Conservation (phyloP, 2,329 filamentous ascomycete genomes). For the Cordyceps tenuipes region DNA sequence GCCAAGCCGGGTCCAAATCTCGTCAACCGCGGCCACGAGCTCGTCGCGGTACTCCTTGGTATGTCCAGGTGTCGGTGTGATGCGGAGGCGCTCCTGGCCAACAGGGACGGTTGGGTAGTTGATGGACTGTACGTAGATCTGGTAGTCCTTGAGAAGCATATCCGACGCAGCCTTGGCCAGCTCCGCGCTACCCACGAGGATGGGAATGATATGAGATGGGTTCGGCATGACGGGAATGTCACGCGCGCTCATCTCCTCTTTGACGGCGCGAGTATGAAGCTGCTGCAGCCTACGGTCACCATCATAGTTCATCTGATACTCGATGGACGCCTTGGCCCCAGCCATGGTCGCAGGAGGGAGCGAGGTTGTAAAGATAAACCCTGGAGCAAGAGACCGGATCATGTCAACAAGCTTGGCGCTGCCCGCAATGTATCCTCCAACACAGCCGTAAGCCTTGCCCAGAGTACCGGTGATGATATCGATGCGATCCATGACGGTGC, state of each 20-base stretch:
- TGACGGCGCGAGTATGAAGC: conserved; percentile 90
- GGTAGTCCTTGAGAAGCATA: conserved; percentile 79
- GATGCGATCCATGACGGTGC: conserved; percentile 88
- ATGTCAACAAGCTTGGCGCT: conserved; percentile 81
- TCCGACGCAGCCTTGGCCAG: conserved; percentile 88
- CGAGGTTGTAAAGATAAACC: conserved; percentile 98
- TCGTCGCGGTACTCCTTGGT: conserved; percentile 76
- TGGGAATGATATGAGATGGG: conserved; percentile 89
- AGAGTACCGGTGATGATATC: conserved; percentile 98
- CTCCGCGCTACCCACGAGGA: conserved; percentile 90
- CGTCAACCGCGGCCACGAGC: conserved; percentile 73
- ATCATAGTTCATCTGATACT: conserved; percentile 80
- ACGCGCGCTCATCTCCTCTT: conserved; percentile 66
- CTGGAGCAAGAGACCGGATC: conserved; percentile 87
- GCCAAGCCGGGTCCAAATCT: conserved; percentile 78
- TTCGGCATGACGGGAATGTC: conserved; percentile 97
- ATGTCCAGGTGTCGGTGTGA: conserved; percentile 94
- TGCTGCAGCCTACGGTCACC: conserved; percentile 90
- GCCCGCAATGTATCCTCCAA: conserved; percentile 95
- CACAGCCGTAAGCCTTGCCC: conserved; percentile 95
- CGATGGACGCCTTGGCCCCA: conserved; percentile 81
- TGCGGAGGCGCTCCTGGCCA: conserved; percentile 91
- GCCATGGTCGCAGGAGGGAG: conserved; percentile 96
- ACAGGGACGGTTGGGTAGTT: conserved; percentile 98
- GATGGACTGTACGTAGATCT: conserved; percentile 97